phyloP scores from a whole-genome alignment of 179 eudicot species.

The Kewa caespitosa region DNA sequence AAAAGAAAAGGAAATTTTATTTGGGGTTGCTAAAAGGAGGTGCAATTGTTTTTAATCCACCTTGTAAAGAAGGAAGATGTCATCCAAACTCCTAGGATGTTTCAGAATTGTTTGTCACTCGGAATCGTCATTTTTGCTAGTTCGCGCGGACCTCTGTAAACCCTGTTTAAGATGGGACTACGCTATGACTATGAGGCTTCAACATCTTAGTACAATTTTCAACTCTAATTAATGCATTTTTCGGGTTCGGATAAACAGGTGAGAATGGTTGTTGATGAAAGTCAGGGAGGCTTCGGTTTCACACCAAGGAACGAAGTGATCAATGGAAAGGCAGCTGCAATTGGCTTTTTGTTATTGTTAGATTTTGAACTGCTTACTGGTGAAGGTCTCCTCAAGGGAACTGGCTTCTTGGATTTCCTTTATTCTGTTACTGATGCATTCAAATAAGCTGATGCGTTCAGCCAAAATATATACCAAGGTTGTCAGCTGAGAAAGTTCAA shows the following conservation, averaged over 20 bases:
- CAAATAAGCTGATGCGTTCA: conserved; percentile 30
- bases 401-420: conserved; percentile 94
- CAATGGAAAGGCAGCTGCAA: conserved; percentile 92
- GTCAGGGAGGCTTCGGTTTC: conserved; percentile 74
- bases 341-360: conserved; percentile 77
- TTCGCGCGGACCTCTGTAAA: no score
- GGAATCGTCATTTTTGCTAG: no score
- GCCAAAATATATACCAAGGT: not conserved
- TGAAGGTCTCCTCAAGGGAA: conserved; percentile 90
- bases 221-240: conserved; percentile 1
- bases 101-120: no score
- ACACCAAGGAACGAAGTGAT: conserved; percentile 68
- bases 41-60: no score
- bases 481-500: not conserved
- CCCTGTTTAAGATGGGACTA: no score
- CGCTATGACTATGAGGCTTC: no score
- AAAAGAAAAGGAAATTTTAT: no score
- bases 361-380: conserved; percentile 96
- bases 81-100: no score
- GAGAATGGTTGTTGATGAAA: conserved; percentile 89
- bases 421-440: conserved; percentile 65
- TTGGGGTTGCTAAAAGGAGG: no score
- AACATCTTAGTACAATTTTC: not conserved
- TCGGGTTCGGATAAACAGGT: conserved; percentile 47
- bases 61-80: no score